These are phyloP conservation scores for Haplosporangium sp. DNA, from an alignment of 371 early-diverging fungal species.

Conservation along the genomic window DNA sequence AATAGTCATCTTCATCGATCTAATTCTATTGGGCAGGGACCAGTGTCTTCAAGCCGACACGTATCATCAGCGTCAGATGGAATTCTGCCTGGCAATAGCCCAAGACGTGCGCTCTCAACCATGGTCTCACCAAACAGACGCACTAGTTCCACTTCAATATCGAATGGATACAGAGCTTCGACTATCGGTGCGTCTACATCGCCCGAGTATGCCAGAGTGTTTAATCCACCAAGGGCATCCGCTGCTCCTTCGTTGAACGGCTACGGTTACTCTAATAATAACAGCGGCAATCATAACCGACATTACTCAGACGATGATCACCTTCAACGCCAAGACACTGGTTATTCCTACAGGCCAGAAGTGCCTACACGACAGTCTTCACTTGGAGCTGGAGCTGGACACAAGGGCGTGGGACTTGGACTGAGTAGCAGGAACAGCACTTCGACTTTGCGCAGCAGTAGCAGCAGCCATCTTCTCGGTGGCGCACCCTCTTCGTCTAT, in stretches of 20 bases:
- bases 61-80: constrained; percentile 1
- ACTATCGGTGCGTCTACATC: constrained; percentile 4
- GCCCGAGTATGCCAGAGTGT: constrained; percentile 29
- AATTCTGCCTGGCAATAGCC: background rate
- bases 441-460: background rate
- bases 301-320: background rate
- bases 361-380: constrained; percentile 14
- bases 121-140: constrained; percentile 12
- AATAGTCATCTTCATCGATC: background rate
- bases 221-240: constrained; percentile 17
- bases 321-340: background rate
- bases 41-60: background rate
- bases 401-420: background rate
- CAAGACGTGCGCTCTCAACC: constrained; percentile 7
- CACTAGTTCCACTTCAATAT: background rate
- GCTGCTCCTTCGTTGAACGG: background rate
- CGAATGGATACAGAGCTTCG: constrained; percentile 10
- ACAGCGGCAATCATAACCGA: background rate
- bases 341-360: constrained; percentile 1
- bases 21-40: background rate
- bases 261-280: constrained; percentile 2
- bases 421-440: constrained; percentile 5
- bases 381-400: background rate
- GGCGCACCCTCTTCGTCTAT: background rate
- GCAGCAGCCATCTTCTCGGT: background rate